A percentile compares a stretch with the other conserved stretches of the same genome.
phyloP scores from a whole-genome alignment of 1,284 basidiomycete genomes.

The Cryptococcus sp. region DNA sequence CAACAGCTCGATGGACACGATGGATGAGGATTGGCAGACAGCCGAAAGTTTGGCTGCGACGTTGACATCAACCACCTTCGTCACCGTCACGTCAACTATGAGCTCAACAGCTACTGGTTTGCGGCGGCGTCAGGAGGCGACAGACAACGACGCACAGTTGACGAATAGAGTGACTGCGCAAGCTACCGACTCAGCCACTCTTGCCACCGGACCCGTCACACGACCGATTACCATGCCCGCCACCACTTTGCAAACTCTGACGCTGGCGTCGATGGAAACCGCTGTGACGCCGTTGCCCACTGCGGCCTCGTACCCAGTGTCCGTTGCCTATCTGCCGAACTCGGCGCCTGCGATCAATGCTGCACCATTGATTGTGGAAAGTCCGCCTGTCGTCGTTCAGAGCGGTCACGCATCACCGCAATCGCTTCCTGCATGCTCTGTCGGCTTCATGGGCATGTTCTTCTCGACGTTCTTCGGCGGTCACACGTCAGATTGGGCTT shows the following conservation, averaged over 20 bases:
- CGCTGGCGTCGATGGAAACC: too few species aligned
- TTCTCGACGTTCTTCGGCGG: constrained; percentile 72
- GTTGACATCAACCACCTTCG: constrained; percentile 5
- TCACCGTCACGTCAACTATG: constrained; percentile 7
- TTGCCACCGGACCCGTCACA: too few species aligned
- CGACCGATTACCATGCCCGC: too few species aligned
- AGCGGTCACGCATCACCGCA: background rate
- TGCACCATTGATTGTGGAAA: background rate
- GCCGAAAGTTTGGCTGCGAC: background rate
- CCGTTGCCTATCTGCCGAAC: background rate
- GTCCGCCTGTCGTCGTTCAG: too few species aligned
- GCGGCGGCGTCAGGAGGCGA: too few species aligned
- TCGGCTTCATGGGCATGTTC: constrained; percentile 20
- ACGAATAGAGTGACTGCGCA: too few species aligned
- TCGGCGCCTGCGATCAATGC: constrained; percentile 1
- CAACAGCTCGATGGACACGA: background rate
- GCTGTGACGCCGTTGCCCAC: too few species aligned
- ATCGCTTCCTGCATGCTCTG: constrained; percentile 1
- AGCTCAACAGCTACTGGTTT: constrained; percentile 1
- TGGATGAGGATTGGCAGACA: constrained; percentile 17
- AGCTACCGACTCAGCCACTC: too few species aligned
- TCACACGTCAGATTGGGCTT: constrained; percentile 64
- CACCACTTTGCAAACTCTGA: too few species aligned
- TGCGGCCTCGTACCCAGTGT: too few species aligned
- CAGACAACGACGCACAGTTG: too few species aligned